These are phyloP conservation scores for Choiromyces venosus DNA, from an alignment of 495 filamentous ascomycete species.

Conservation along the genomic window DNA sequence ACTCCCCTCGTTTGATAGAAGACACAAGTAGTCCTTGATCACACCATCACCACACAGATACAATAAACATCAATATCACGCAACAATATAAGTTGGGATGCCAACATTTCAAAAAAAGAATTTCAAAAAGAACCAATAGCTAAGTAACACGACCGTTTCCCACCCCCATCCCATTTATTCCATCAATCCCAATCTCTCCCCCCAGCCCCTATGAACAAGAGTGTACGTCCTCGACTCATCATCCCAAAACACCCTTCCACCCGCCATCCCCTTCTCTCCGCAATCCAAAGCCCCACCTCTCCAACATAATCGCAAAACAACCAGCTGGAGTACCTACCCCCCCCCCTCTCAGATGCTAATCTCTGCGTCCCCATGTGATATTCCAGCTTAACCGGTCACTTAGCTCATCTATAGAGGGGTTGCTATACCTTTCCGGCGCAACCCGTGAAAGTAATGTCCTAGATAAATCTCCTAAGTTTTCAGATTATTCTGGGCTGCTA, in stretches of 20 bases:
- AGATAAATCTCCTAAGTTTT: no score
- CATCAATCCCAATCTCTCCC: not conserved
- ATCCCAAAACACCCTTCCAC: not conserved
- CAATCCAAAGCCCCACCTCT: not conserved
- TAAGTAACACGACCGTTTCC: not conserved
- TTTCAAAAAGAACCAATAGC: not conserved
- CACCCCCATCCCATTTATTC: not conserved
- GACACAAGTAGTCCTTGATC: no score
- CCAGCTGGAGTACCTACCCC: no score
- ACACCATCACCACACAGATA: no score
- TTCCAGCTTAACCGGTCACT: no score
- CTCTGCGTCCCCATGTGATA: no score
- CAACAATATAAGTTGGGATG: not conserved
- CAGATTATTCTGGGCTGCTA: no score
- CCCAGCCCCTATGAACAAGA: not conserved
- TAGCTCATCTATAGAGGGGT: no score
- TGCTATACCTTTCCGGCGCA: no score
- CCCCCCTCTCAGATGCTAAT: no score
- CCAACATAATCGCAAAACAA: not conserved
- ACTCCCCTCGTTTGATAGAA: no score
- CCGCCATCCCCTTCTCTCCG: not conserved
- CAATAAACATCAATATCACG: not conserved
- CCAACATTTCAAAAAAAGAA: not conserved
- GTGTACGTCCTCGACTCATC: not conserved
- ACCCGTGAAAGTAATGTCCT: no score